Evolutionary conservation across 2,329 filamentous ascomycete species (phyloP).

Genomic region (Diplodia seriata): DNA sequence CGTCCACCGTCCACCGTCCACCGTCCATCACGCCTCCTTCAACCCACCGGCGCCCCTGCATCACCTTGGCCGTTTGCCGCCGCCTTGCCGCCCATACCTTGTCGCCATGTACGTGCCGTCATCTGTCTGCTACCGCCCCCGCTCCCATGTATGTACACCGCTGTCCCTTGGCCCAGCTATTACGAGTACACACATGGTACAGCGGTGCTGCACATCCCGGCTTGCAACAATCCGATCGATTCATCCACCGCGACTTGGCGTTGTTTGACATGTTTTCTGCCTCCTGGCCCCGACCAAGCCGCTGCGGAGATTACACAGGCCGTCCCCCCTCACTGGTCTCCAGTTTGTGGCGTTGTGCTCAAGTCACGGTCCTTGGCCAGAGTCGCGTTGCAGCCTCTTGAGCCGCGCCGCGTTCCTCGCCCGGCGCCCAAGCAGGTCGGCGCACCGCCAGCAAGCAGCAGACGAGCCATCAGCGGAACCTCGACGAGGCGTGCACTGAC

Average conservation of each 20-base stretch:
- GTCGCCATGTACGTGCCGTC: conserved; percentile 10
- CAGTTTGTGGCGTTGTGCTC: neutral
- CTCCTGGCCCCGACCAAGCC: conserved; percentile 3
- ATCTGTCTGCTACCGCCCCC: conserved; percentile 19
- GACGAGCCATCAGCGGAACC: neutral
- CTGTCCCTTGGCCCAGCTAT: conserved; percentile 12
- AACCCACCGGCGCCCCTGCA: neutral
- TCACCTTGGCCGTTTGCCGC: neutral
- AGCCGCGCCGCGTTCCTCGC: neutral
- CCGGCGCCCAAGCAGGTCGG: neutral
- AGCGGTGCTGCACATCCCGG: neutral
- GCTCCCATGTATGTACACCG: neutral
- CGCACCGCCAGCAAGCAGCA: neutral
- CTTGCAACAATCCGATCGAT: neutral
- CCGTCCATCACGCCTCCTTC: conserved; percentile 3
- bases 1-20: conserved; percentile 2
- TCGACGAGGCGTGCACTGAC: neutral
- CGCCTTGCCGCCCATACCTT: neutral
- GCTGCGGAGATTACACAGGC: conserved; percentile 22
- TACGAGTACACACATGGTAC: neutral
- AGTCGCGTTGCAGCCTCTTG: neutral
- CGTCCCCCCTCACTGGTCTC: conserved; percentile 4
- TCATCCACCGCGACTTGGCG: conserved; percentile 8
- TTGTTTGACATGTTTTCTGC: conserved; percentile 2
- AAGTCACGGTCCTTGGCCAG: neutral